Evolutionary conservation across 2,329 filamentous ascomycete species (phyloP).

Genomic region (Neofusicoccum umdonicola): DNA sequence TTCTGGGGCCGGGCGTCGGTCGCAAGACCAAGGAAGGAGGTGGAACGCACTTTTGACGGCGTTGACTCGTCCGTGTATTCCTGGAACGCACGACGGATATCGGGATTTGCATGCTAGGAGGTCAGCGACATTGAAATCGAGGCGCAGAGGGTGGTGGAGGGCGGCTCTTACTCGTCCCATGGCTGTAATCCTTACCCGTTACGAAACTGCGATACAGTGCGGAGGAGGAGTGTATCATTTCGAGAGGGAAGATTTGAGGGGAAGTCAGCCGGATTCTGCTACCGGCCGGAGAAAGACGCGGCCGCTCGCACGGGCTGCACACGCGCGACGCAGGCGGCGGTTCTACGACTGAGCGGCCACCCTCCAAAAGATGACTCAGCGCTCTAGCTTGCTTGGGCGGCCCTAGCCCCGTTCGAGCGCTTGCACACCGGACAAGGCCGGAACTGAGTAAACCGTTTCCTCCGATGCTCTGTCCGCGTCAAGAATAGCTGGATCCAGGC

Average conservation of each 20-base stretch:
- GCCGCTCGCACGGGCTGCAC: neutral
- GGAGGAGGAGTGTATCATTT: slow-evolving; percentile 15
- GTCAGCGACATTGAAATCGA: slow-evolving; percentile 12
- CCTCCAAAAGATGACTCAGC: neutral
- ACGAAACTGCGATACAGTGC: slow-evolving; percentile 11
- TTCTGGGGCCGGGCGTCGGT: neutral
- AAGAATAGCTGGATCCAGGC: slow-evolving; percentile 5
- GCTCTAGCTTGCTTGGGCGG: neutral
- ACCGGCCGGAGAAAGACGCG: neutral
- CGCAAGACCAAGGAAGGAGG: slow-evolving; percentile 1
- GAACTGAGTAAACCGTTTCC: slow-evolving; percentile 5
- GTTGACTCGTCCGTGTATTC: slow-evolving; percentile 44
- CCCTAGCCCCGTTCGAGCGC: slow-evolving; percentile 2
- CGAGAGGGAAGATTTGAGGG: slow-evolving; percentile 14
- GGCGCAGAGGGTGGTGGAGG: neutral
- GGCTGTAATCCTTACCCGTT: slow-evolving; percentile 8
- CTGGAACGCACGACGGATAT: slow-evolving; percentile 39
- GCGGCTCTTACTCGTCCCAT: slow-evolving; percentile 16
- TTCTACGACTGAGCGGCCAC: neutral
- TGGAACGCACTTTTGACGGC: slow-evolving; percentile 36
- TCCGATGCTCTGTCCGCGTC: slow-evolving; percentile 1
- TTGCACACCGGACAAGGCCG: neutral
- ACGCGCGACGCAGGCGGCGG: neutral
- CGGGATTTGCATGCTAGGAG: slow-evolving; percentile 38
- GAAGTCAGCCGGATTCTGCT: slow-evolving; percentile 1